Conservation (phyloP, 2,329 filamentous ascomycete species). For the Fusarium sublunatum region DNA sequence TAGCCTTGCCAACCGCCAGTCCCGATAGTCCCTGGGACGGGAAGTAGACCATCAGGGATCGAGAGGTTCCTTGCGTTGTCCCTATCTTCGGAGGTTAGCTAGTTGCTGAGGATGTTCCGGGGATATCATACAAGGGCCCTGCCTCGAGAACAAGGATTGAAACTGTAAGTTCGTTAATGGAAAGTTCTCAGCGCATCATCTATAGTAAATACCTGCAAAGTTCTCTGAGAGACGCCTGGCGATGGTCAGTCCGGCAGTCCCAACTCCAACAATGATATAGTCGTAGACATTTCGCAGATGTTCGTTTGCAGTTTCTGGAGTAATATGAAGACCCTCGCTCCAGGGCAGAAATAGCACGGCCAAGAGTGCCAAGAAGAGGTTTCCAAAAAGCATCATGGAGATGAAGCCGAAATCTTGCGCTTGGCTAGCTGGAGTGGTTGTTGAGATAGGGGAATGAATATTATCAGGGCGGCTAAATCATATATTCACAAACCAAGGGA, state of each 20-base stretch:
- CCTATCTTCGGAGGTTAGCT: neutral
- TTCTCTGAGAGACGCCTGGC: constrained; percentile 54
- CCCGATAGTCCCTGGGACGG: constrained; percentile 18
- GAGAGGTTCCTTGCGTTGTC: constrained; percentile 23
- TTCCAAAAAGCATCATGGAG: constrained; percentile 9
- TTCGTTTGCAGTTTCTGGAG: constrained; percentile 3
- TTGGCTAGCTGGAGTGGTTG: neutral
- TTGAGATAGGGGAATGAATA: neutral
- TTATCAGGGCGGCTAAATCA: too few relatives aligned
- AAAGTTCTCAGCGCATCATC: neutral
- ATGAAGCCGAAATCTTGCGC: neutral
- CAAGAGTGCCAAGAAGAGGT: neutral
- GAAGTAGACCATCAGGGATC: constrained; percentile 12
- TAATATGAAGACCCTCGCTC: constrained; percentile 6
- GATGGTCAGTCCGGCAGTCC: constrained; percentile 57
- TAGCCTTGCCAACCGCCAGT: constrained; percentile 14
- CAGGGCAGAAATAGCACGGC: neutral
- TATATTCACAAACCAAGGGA: neutral
- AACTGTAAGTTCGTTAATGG: constrained; percentile 3
- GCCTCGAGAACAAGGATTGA: constrained; percentile 17
- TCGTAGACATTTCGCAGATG: constrained; percentile 32
- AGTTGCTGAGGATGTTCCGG: neutral
- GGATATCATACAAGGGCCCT: constrained; percentile 2
- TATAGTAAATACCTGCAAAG: constrained; percentile 42
- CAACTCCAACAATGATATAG: constrained; percentile 51